Conservation (phyloP, 257 asterid species). For the Thymus quinquecostatus region DNA sequence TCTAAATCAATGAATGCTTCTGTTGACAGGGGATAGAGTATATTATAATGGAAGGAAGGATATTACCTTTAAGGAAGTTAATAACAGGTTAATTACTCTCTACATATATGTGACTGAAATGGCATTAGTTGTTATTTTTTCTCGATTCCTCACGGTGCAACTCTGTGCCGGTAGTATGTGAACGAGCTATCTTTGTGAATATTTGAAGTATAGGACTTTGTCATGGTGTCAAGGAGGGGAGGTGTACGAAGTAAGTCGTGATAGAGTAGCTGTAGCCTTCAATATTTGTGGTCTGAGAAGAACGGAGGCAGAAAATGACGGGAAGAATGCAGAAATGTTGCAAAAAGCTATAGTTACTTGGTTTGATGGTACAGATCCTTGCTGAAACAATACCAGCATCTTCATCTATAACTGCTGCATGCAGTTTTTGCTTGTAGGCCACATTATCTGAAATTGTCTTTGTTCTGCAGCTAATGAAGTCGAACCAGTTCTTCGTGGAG, state of each 20-base stretch:
- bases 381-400: too few relatives aligned
- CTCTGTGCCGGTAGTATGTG: too few relatives aligned
- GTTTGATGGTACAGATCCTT: constrained; percentile 49
- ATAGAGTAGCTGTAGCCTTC: constrained; percentile 58
- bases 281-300: constrained; percentile 37
- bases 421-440: too few relatives aligned
- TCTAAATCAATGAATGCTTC: not conserved
- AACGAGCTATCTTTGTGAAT: not conserved
- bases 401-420: too few relatives aligned
- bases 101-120: not conserved
- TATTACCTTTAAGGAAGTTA: not conserved
- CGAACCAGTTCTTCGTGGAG: constrained; percentile 48
- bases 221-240: constrained; percentile 64
- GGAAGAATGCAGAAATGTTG: constrained; percentile 38
- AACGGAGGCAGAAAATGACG: constrained; percentile 34
- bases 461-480: constrained; percentile 49
- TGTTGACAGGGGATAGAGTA: constrained; percentile 63
- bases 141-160: not conserved
- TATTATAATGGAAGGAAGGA: not conserved
- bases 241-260: constrained; percentile 61
- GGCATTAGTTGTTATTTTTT: too few relatives aligned
- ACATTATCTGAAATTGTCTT: too few relatives aligned
- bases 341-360: constrained; percentile 43
- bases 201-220: constrained; percentile 37
- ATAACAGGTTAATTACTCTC: constrained; percentile 40